Base-by-base conservation (phyloP, 306 rosid genomes). In the Vicia faba region DNA sequence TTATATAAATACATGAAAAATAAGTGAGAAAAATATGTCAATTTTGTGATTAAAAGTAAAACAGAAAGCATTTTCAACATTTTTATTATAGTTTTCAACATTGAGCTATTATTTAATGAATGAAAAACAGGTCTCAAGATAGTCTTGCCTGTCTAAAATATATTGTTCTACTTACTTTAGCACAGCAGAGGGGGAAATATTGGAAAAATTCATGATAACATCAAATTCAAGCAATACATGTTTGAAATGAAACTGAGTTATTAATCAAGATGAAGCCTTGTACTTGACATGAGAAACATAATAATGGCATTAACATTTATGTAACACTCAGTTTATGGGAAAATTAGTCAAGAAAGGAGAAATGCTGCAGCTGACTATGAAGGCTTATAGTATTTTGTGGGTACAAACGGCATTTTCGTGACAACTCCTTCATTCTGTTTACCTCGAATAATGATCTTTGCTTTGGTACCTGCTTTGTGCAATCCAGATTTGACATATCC, bases 401-500 rank as follows among this genome's bases (percentile, higher is more conserved):
- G 95, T 45, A 93, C 97, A 65, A 93, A 93, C 13, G 97, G 99
- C 97, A 95, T 88, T 75, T 90, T 95, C 7, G 99, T 88, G 72
- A 90, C 89, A 51, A 83, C 86, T 35, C 97, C 99, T 72, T 95
- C 99, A 28, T 90, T 85, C 66, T 82, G 50, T 84, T 95, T 95
- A 73, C 96, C 99, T 76, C 99, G 81, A 66, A 90, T 76, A 36
- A 87, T 19, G 38, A 95, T 85, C 90, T 95, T 90, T 29, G 85
- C 95, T 81, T 95, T 90, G 84, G 96, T 90, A 54, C 97, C 96
- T 9, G 91, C 81, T 69, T 95, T 95, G 89, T 95, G 99, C 64
- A 86, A 78, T 65, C 99, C 97, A 38, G 97, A 95, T 80, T 90
- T 95, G 80, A 95, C 96, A 74, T 95, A 95, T 7, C 99, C 99